phyloP scores from a whole-genome alignment of 331 rosid species.

The Malus hybrid region DNA sequence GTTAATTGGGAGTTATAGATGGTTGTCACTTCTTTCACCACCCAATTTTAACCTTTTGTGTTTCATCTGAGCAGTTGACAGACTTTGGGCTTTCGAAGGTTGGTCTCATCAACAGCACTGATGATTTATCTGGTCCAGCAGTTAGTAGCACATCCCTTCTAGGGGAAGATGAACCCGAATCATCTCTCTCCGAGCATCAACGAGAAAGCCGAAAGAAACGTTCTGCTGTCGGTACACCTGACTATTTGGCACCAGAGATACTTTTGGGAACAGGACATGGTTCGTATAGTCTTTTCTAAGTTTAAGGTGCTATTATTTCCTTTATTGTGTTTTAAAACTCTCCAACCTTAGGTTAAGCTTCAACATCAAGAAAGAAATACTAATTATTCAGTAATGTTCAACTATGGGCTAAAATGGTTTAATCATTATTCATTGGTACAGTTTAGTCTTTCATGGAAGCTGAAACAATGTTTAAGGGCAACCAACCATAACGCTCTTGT shows the following conservation, averaged over 20 bases:
- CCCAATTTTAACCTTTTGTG: conserved; percentile 2
- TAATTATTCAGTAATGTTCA: neutral
- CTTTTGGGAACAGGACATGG: conserved; percentile 99
- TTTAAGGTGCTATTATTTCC: conserved; percentile 51
- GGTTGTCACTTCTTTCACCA: neutral
- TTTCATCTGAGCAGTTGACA: conserved; percentile 59
- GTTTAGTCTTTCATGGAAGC: neutral
- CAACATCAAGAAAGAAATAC: conserved; percentile 3
- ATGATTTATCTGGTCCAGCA: conserved; percentile 92
- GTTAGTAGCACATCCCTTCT: conserved; percentile 74
- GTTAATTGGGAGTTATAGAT: neutral
- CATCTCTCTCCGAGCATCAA: conserved; percentile 68
- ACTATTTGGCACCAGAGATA: conserved; percentile 98
- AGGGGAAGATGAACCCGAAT: conserved; percentile 63
- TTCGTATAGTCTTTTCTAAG: conserved; percentile 50
- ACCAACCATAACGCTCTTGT: neutral
- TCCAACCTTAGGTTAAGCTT: neutral
- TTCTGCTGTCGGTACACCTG: conserved; percentile 99
- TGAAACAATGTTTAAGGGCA: neutral
- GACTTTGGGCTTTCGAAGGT: conserved; percentile 99
- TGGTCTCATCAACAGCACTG: conserved; percentile 98
- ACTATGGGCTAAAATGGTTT: neutral
- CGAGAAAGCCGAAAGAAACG: conserved; percentile 82
- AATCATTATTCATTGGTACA: neutral
- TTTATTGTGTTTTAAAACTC: conserved; percentile 9